Base-by-base conservation (phyloP, 352 stramenopile species). In the Globisporangium cederbergense region DNA sequence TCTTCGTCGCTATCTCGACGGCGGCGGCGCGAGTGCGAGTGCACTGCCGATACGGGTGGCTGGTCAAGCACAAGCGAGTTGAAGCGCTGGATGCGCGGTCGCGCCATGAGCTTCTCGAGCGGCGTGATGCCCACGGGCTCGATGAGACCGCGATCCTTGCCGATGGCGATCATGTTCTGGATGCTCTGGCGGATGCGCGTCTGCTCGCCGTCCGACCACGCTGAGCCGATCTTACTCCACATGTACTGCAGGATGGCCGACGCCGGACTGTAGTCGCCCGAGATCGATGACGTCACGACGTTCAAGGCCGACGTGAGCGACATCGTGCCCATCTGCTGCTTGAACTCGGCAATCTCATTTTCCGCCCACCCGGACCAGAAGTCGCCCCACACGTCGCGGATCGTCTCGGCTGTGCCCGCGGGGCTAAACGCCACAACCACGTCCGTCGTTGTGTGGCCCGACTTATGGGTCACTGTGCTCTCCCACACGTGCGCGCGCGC, bases 311-410 rank as follows among this genome's bases (percentile, higher is more conserved):
- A 90, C 10, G 80, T 76, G 28, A 95, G 65, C 30, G 82, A 89
- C 54, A 95, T 77, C 11, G 82, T 80, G 64, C 81, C 86, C 76
- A 95, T 83, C 67, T 93, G 80, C 22, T 81, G 75, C 65, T 90
- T 90, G 65, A 95, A 88, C 53, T 95, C 86, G 10, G 74, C 64
- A 43, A 95, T 78, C 64, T 95, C 84, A 25, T 92, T 76, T 67
- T 95, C 86, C 16, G 86, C 86, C 86, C 86, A 95, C 32, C 86
- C 86, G 5, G 81, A 90, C 86, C 86, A 95, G 47, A 95, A 92
- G 64, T 95, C 86, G 45, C 84, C 85, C 86, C 86, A 93, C 2
- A 95, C 70, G 56, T 88, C 80, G 58, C 83, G 81, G 51, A 95
- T 92, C 42, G 86, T 95, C 71, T 95, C 82, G 2, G 86, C 78